phyloP scores from a whole-genome alignment of 192 early-diverging fungal species.

The Funneliformis mosseae region DNA sequence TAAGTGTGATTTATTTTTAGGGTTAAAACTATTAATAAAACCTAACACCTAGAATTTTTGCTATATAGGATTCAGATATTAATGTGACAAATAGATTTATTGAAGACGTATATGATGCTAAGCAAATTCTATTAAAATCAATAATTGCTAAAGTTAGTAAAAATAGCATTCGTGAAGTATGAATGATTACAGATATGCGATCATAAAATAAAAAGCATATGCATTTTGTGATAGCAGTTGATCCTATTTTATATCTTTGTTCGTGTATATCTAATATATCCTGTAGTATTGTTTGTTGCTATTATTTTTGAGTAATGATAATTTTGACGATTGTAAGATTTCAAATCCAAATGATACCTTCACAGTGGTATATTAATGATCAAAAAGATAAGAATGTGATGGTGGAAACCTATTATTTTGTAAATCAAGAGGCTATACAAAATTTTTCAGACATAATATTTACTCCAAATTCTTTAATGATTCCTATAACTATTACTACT shows the following conservation, averaged over 20 bases:
- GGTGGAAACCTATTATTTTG: background rate
- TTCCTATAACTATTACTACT: too few species aligned
- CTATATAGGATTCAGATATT: constrained; percentile 4
- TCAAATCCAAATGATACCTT: constrained; percentile 18
- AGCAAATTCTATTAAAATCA: background rate
- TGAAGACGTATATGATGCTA: background rate
- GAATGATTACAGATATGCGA: background rate
- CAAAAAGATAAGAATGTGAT: background rate
- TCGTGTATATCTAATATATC: constrained; percentile 3
- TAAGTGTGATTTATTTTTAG: too few species aligned
- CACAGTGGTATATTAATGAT: constrained; percentile 6
- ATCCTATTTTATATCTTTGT: constrained; percentile 23
- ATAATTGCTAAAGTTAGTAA: too few species aligned
- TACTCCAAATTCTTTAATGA: too few species aligned
- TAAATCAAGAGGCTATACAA: background rate
- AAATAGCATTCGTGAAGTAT: background rate
- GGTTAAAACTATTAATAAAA: too few species aligned
- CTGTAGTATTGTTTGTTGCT: background rate
- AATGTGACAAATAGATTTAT: background rate
- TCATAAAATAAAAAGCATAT: background rate
- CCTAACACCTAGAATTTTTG: background rate
- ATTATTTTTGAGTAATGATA: background rate
- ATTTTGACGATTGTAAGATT: background rate
- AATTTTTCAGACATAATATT: too few species aligned
- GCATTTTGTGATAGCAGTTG: constrained; percentile 10